Evolutionary conservation across 1,284 basidiomycete species (phyloP).

Genomic region (Caloboletus firmus): DNA sequence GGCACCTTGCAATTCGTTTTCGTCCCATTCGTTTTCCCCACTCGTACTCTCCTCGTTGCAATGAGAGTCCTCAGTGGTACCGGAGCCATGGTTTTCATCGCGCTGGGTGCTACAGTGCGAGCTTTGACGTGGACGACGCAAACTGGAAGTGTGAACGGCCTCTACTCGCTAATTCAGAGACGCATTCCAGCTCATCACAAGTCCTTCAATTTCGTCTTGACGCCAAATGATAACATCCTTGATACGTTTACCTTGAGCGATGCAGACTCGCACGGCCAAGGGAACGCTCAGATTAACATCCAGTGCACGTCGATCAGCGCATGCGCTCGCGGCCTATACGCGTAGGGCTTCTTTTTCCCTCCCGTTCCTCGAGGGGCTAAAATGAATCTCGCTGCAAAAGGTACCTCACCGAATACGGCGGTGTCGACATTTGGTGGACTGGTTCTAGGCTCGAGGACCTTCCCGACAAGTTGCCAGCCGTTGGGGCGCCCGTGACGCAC

Average conservation of each 20-base stretch:
- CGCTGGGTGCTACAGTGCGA: not conserved
- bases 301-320: constrained; percentile 29
- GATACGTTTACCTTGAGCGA: constrained; percentile 33
- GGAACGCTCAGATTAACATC: constrained; percentile 14
- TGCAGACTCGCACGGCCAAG: not conserved
- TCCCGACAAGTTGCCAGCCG: constrained; percentile 31
- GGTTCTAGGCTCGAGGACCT: constrained; percentile 40
- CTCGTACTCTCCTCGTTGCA: not conserved
- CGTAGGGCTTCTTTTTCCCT: constrained; percentile 12
- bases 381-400: constrained; percentile 16
- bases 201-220: constrained; percentile 25
- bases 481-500: constrained; percentile 35
- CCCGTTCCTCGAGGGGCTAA: not conserved
- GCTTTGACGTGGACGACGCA: not conserved
- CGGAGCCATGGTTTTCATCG: not conserved
- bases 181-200: constrained; percentile 25
- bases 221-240: not conserved
- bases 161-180: constrained; percentile 27
- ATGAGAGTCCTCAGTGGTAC: constrained; percentile 3
- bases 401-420: constrained; percentile 39
- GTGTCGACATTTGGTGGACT: constrained; percentile 47
- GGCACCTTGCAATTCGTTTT: not conserved
- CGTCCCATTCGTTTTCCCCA: not conserved
- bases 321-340: constrained; percentile 29
- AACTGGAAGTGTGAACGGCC: constrained; percentile 13